A percentile compares a stretch with the other conserved stretches of the same genome.
Conservation (phyloP, 192 early-diverging fungal genomes). For the Backusella circina region DNA sequence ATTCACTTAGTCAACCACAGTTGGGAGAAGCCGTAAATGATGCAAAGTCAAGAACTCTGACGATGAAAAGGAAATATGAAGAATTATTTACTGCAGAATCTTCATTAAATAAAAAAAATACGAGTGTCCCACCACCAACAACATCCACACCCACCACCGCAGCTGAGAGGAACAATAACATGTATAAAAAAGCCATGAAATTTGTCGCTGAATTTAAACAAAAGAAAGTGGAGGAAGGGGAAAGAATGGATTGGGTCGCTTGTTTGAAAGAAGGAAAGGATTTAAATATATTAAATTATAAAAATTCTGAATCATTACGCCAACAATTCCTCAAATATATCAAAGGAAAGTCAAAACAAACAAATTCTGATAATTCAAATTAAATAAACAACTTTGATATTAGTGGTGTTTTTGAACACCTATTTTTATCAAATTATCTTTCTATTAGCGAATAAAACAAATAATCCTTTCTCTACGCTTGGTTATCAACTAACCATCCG, state of each 20-base stretch:
- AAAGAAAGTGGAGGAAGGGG: neutral
- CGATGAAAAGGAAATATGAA: slow-evolving; percentile 4
- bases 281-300: neutral
- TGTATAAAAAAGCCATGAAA: neutral
- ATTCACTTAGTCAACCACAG: neutral
- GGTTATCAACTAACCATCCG: too few relatives aligned
- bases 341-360: neutral
- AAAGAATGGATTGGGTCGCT: neutral
- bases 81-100: neutral
- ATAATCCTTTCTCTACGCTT: neutral
- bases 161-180: too few relatives aligned
- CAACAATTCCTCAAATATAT: neutral
- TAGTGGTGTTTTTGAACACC: too few relatives aligned
- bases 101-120: too few relatives aligned
- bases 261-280: neutral
- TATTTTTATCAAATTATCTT: neutral
- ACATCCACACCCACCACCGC: too few relatives aligned
- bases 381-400: too few relatives aligned
- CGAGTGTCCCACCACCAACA: too few relatives aligned
- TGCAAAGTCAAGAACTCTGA: neutral
- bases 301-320: neutral
- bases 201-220: slow-evolving; percentile 1
- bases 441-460: neutral
- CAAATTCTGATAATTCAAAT: neutral
- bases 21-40: neutral